A percentile compares a stretch with the other conserved stretches of the same genome.
Conservation (phyloP, 345 rosid genomes). For the Leavenworthia alabamica region DNA sequence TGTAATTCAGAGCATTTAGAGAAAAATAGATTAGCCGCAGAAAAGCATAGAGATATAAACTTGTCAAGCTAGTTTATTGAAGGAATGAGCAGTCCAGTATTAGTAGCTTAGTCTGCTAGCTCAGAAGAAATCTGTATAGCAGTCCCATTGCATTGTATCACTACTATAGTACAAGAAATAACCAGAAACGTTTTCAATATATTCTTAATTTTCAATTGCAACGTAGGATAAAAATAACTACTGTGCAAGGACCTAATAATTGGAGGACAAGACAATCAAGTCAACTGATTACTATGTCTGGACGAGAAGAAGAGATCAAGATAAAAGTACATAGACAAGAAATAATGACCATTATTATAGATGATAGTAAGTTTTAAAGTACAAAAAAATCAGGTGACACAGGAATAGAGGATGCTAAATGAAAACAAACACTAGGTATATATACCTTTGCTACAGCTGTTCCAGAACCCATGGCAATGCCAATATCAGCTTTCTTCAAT, state of each 20-base stretch:
- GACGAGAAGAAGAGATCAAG: conserved; percentile 4
- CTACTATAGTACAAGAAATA: conserved; percentile 3
- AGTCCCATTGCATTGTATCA: conserved; percentile 3
- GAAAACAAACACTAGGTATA: neutral
- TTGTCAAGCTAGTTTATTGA: neutral
- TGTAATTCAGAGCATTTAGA: conserved; percentile 34
- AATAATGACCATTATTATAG: neutral
- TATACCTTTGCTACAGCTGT: conserved; percentile 98
- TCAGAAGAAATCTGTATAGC: neutral
- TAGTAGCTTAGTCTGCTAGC: conserved; percentile 17
- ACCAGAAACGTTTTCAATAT: neutral
- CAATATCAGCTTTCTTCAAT: conserved; percentile 91
- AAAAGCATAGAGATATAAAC: neutral
- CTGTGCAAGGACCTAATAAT: neutral
- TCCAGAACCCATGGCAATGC: conserved; percentile 99
- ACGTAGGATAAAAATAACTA: neutral
- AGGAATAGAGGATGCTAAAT: neutral
- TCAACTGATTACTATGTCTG: neutral
- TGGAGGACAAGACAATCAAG: neutral
- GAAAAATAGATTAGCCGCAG: conserved; percentile 11
- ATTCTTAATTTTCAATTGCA: neutral
- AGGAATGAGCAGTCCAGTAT: neutral
- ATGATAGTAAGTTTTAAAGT: neutral
- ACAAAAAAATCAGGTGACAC: neutral
- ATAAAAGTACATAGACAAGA: neutral